Base-by-base conservation (phyloP, 208 protist genomes). In the Strigomonas culicis region DNA sequence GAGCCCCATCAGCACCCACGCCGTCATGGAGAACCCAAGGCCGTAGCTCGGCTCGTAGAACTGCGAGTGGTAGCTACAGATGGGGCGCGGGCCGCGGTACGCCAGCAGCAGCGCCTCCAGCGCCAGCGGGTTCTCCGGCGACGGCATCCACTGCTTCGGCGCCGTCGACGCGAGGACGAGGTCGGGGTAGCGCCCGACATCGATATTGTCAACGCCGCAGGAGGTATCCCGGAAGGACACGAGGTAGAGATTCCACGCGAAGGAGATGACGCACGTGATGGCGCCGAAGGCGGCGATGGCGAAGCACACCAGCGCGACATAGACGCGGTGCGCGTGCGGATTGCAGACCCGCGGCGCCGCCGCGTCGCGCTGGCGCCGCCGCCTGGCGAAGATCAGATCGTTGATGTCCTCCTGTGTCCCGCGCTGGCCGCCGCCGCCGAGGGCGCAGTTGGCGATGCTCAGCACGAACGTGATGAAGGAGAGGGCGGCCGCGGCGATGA, bases 181-280 rank as follows among this genome's bases (percentile, higher is more conserved):
- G n/a, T n/a, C n/a, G n/a, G n/a, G n/a, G n/a, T n/a, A n/a, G n/a
- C n/a, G n/a, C n/a, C n/a, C n/a, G n/a, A n/a, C n/a, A n/a, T n/a
- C n/a, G n/a, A n/a, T n/a, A n/a, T n/a, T n/a, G n/a, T n/a, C n/a
- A n/a, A n/a, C n/a, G n/a, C n/a, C n/a, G n/a, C n/a, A 55, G 11
- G 17, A 13, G 49, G 24, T 13, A 27, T 19, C 10, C 7, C 17
- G 24, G n/a, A 55, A 55, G 24, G 49, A 55, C 10, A 30, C 17
- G 8, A 55, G n/a, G 49, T 30, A 55, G 13, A 55, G 49, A 55
- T 55, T 55, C 49, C 49, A 55, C n/a, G n/a, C 49, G 49, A 55
- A 55, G 13, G 49, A 55, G 25, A 55, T 55, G 7, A 22, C n/a
- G n/a, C 17, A 30, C n/a, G 49, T 55, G 8, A 55, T 30, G n/a